These are phyloP conservation scores for Aspergillus cavernicola DNA, from an alignment of 495 filamentous ascomycete genomes.

Conservation along the genomic window DNA sequence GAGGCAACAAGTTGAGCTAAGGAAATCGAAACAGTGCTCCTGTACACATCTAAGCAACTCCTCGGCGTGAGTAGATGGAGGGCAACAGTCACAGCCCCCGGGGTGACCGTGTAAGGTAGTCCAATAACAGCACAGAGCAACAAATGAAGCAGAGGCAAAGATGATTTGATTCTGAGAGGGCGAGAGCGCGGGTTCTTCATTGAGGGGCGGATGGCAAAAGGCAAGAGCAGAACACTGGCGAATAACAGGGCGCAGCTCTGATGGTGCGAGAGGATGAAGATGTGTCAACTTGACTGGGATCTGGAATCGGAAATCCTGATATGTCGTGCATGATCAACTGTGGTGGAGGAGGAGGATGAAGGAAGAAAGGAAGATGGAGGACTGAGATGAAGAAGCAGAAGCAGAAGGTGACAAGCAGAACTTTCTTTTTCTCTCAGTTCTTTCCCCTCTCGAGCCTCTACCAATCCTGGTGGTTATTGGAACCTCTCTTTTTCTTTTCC, in stretches of 20 bases:
- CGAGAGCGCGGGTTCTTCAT: conserved; percentile 12
- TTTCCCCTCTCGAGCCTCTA: not conserved
- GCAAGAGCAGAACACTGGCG: conserved; percentile 15
- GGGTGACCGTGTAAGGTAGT: not conserved
- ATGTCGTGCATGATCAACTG: conserved; percentile 26
- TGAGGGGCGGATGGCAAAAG: conserved; percentile 14
- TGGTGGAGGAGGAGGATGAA: conserved; percentile 7
- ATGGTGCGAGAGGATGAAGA: conserved; percentile 10
- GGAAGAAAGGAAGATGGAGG: not conserved
- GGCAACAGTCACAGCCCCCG: conserved; percentile 9
- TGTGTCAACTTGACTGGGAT: conserved; percentile 21
- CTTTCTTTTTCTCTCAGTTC: conserved; percentile 14
- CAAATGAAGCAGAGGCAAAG: not conserved
- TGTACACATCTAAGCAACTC: conserved; percentile 12
- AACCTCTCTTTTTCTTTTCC: not conserved
- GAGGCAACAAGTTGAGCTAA: not conserved
- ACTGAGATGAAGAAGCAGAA: conserved; percentile 4
- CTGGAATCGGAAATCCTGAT: conserved; percentile 19
- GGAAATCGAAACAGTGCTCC: conserved; percentile 10
- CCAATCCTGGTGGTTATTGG: not conserved
- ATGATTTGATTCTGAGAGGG: not conserved
- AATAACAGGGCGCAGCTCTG: conserved; percentile 17
- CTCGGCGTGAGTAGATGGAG: conserved; percentile 3
- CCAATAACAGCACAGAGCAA: conserved; percentile 3
- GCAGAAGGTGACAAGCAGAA: not conserved